Evolutionary conservation across 2,329 filamentous ascomycete species (phyloP).

Genomic region (Beauveria pseudobassiana): DNA sequence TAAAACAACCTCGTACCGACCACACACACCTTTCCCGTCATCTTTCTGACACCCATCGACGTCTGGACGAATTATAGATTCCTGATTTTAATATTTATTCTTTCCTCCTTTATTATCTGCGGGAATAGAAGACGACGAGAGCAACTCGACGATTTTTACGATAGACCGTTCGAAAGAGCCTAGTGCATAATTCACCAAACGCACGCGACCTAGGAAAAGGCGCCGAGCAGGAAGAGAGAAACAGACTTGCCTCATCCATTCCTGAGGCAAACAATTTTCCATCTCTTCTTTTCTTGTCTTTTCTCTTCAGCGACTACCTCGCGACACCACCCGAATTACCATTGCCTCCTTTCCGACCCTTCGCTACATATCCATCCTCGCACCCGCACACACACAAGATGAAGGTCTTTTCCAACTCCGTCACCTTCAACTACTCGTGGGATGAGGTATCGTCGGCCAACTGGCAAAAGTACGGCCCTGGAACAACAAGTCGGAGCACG

Average conservation of each 20-base stretch:
- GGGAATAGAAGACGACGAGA: not conserved
- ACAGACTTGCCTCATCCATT: not conserved
- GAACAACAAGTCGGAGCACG: conserved; percentile 98
- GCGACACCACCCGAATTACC: not conserved
- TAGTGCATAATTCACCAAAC: not conserved
- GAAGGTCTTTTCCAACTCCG: conserved; percentile 90
- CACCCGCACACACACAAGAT: conserved; percentile 38
- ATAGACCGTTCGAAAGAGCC: not conserved
- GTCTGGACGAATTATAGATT: conserved; percentile 7
- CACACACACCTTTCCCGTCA: not conserved
- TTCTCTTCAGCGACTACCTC: not conserved
- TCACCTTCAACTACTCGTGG: conserved; percentile 97
- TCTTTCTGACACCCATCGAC: not conserved
- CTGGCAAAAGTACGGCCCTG: conserved; percentile 98
- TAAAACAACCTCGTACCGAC: not conserved
- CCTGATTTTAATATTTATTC: not conserved
- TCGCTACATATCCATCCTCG: conserved; percentile 16
- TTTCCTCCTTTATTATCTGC: not conserved
- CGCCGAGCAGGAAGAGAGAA: not conserved
- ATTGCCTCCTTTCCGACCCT: not conserved
- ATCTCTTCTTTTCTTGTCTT: not conserved
- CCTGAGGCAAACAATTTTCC: not conserved
- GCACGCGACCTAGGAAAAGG: not conserved
- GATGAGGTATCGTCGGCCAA: conserved; percentile 95
- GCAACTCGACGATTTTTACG: not conserved